Base-by-base conservation (phyloP, 2,329 filamentous ascomycete genomes). In the Pseudogymnoascus sp. region DNA sequence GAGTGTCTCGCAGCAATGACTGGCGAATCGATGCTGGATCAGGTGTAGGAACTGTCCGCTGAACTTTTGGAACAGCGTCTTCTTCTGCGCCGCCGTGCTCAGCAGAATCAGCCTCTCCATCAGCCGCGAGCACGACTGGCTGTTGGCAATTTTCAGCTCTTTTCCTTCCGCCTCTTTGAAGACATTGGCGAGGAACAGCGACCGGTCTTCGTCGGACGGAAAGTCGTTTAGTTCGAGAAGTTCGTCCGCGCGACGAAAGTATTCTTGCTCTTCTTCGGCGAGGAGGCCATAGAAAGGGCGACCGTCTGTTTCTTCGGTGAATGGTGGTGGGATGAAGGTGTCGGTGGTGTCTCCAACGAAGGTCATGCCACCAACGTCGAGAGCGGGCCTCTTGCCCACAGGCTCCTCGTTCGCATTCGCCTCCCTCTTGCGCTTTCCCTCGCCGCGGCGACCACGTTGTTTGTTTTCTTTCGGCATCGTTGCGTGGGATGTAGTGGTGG, bases 1-100 rank as follows among this genome's bases (percentile, higher is more conserved):
- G 33, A 99, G 82, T 26, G 91, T 91, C 77, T 99, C 95, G 74
- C 93, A 97, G 77, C 93, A 97, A 78, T 99, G 95, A 65, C 93
- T 96, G 4, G 95, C 95, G 72, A 99, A 99, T 16, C 95, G 89
- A 77, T 99, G 95, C 74, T 96, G 93, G 61, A 97, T 87, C 29
- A 99, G 83, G 70, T 93, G 88, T 64, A 93, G 79, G 76, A 97
- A 96, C 76, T 97, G 90, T 35, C 89, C 87, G 19, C 81, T 86
- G 74, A 97, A 97, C 50, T 89, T 91, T 67, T 85, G 84, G 74
- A 97, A 97, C 19, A 99, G 77, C 59, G 82, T 82, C 80, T 96
- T 96, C 75, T 96, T 87, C 77, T 97, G 95, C 16, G 79, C 78
- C 33, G 88, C 82, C 35, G 85, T 88, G 29, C 91, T 93, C 67